Base-by-base conservation (phyloP, 345 rosid genomes). In the Kandelia obovata region DNA sequence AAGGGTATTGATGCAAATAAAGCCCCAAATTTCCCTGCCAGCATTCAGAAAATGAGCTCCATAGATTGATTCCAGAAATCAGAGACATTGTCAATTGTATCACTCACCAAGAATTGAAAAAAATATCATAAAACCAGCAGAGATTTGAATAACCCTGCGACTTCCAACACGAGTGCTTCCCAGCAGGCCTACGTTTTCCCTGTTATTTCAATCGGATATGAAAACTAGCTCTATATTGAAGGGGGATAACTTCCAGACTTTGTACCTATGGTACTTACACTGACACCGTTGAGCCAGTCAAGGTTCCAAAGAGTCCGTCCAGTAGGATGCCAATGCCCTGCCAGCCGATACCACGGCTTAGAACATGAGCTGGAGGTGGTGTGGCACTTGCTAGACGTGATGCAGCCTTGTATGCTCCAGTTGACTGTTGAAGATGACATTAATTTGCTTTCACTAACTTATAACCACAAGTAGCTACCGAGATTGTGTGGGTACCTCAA, bases 261-360 rank as follows among this genome's bases (percentile, higher is more conserved):
- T 63, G 66, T 55, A 46, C n/a, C n/a, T 25, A 67, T 5, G 57
- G 61, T 61, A 72, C 92, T 82, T 84, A 95, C 98, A 87, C 81
- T 47, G 97, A 92, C 68, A 95, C 97, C 0, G 92, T 77, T 56
- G 90, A 89, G 58, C 98, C 99, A 0, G 83, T 81, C 73, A 96
- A 43, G 1, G 98, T 90, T 74, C 99, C 99, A 58, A 92, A 95
- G 74, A 95, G 84, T 49, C 99, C 99, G 52, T 67, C 74, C 53
- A 95, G 78, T 68, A 95, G 88, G 63, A 95, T 95, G 7, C 98
- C 99, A 71, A 95, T 85, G 66, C 98, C 99, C 82, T 95, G 99
- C 99, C 99, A 95, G 31, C 99, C 99, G 35, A 95, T 95, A 30
- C 98, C 99, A 2, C 99, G 99, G 81, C 99, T 95, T 76, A 95